A percentile compares a stretch with the other conserved stretches of the same genome.
Conservation (phyloP, 371 early-diverging fungal species). For the Nosema granulosis region DNA sequence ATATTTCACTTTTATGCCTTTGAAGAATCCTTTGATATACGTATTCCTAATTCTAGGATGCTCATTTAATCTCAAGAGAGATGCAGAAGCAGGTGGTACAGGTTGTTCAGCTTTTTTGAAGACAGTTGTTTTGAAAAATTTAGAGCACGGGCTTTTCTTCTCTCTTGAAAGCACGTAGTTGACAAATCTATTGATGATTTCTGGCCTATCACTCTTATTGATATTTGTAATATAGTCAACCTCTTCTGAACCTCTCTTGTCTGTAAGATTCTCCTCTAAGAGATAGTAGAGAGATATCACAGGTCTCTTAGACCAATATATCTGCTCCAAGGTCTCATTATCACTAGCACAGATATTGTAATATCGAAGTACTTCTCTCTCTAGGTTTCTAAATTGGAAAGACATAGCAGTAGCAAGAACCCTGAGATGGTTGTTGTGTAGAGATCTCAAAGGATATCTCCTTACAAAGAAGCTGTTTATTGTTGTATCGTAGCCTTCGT, state of each 20-base stretch:
- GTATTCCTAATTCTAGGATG: constrained; percentile 48
- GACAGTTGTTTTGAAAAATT: constrained; percentile 34
- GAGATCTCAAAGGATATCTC: constrained; percentile 30
- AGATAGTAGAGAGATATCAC: constrained; percentile 56
- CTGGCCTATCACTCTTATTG: background rate
- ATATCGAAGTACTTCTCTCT: constrained; percentile 44
- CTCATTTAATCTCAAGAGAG: background rate
- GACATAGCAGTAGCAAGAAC: constrained; percentile 11
- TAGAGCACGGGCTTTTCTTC: background rate
- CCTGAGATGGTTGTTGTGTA: constrained; percentile 24
- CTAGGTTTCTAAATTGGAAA: constrained; percentile 52
- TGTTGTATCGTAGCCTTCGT: constrained; percentile 27
- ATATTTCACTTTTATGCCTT: constrained; percentile 50
- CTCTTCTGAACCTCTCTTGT: background rate
- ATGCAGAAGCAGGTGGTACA: constrained; percentile 1
- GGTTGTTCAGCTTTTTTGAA: constrained; percentile 36
- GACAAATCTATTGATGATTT: constrained; percentile 49
- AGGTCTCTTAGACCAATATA: constrained; percentile 55
- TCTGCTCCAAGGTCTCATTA: constrained; percentile 13
- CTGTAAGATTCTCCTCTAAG: background rate
- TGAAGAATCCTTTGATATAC: constrained; percentile 58
- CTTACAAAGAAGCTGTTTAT: constrained; percentile 39
- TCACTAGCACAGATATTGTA: constrained; percentile 31
- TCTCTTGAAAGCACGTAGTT: constrained; percentile 43
- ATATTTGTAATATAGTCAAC: background rate